These are phyloP conservation scores for Eucommia ulmoides DNA, from an alignment of 257 asterid genomes.

Conservation along the genomic window DNA sequence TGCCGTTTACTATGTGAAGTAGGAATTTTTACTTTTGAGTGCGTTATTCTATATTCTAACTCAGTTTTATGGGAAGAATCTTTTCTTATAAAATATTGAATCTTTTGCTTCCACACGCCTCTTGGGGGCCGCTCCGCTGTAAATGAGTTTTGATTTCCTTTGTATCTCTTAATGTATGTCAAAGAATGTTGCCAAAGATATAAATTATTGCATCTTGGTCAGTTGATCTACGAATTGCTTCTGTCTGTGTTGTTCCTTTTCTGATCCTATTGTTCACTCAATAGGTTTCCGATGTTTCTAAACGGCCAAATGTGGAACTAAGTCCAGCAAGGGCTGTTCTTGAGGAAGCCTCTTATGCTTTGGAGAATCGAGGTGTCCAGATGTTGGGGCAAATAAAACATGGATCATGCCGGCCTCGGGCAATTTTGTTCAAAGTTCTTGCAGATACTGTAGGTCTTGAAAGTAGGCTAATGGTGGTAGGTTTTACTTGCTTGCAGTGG, in stretches of 20 bases:
- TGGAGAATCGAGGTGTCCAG: slow-evolving; percentile 63
- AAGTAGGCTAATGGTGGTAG: slow-evolving; percentile 83
- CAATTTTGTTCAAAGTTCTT: slow-evolving; percentile 88
- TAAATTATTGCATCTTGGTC: not conserved
- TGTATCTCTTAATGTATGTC: not conserved
- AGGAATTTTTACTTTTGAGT: no score
- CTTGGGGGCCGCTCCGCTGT: no score
- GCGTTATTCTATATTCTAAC: no score
- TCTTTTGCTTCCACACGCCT: no score
- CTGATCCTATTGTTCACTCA: slow-evolving; percentile 15
- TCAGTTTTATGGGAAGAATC: no score
- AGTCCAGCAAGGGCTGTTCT: slow-evolving; percentile 59
- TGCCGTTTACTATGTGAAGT: no score
- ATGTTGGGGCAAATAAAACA: slow-evolving; percentile 88
- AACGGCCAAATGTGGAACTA: slow-evolving; percentile 63
- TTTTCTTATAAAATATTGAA: no score
- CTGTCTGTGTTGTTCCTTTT: not conserved
- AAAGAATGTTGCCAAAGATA: not conserved
- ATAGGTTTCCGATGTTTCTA: slow-evolving; percentile 85
- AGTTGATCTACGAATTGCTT: not conserved
- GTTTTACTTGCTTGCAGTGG: slow-evolving; percentile 13
- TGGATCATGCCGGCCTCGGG: slow-evolving; percentile 91
- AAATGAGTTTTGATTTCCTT: not conserved
- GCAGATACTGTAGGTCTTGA: slow-evolving; percentile 97
- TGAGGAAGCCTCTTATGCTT: slow-evolving; percentile 51